Percentiles rank a stretch among this genome's conserved stretches.
Evolutionary conservation across 257 asterid species (phyloP).

Genomic region (Solanum pinnatisectum): DNA sequence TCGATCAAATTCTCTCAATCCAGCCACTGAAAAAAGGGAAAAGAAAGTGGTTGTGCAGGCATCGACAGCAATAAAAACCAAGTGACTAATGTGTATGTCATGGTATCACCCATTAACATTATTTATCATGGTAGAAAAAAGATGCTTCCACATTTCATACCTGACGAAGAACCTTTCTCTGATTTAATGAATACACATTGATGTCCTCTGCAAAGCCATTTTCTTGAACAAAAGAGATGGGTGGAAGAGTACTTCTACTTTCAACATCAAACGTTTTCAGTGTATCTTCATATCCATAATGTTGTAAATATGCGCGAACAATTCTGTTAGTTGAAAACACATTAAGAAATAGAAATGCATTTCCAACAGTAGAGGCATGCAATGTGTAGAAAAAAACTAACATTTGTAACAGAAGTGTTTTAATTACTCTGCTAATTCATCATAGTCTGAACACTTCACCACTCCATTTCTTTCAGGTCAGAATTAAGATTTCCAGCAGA

Average conservation of each 20-base stretch:
- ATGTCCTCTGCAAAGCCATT: slow-evolving; percentile 46
- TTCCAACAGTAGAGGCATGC: background rate
- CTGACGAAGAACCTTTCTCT: slow-evolving; percentile 78
- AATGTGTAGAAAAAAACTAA: background rate
- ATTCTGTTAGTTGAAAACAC: slow-evolving; percentile 40
- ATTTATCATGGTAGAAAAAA: background rate
- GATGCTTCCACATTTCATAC: slow-evolving; percentile 28
- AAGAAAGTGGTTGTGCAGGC: background rate
- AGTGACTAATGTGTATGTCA: background rate
- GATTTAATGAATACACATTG: slow-evolving; percentile 38
- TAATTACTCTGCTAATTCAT: background rate
- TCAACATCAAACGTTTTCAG: slow-evolving; percentile 60
- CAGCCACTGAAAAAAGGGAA: background rate
- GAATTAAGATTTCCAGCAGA: background rate
- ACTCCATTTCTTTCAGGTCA: background rate
- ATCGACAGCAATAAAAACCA: background rate
- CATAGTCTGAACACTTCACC: background rate
- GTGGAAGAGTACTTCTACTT: slow-evolving; percentile 58
- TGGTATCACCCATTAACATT: background rate
- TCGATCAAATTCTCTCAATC: background rate
- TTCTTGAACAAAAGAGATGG: slow-evolving; percentile 49
- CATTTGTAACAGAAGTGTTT: background rate
- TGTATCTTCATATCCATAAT: slow-evolving; percentile 90
- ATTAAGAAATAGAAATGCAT: background rate
- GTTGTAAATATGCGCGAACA: slow-evolving; percentile 80